A percentile compares a stretch with the other conserved stretches of the same genome.
Evolutionary conservation across 495 filamentous ascomycete species (phyloP).

Genomic region (Podospora bellae-mahoneyi): DNA sequence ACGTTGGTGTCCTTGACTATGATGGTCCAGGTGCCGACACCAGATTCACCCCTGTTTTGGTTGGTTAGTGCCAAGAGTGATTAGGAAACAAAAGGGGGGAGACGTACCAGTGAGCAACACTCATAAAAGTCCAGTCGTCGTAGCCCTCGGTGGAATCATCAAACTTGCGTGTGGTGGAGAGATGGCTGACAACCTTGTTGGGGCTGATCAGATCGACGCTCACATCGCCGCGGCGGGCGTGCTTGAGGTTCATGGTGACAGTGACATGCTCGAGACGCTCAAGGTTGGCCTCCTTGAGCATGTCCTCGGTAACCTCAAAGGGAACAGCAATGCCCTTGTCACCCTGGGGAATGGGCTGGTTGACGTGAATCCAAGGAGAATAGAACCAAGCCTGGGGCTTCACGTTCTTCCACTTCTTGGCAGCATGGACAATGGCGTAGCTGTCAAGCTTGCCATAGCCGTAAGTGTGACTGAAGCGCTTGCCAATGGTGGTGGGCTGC

Average conservation of each 20-base stretch:
- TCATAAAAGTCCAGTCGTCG: conserved; percentile 98
- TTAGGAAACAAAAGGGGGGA: not conserved
- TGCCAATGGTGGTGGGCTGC: conserved; percentile 74
- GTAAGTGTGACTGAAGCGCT: conserved; percentile 87
- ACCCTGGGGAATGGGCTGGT: conserved; percentile 82
- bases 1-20: conserved; percentile 80
- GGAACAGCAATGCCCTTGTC: conserved; percentile 70
- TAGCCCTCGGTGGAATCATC: conserved; percentile 72
- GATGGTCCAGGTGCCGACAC: conserved; percentile 84
- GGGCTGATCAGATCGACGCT: conserved; percentile 91
- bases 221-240: conserved; percentile 81
- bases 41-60: conserved; percentile 72
- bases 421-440: conserved; percentile 78
- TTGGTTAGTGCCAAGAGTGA: conserved; percentile 21
- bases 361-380: conserved; percentile 88
- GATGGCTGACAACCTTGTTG: conserved; percentile 73
- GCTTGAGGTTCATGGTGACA: conserved; percentile 92
- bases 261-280: conserved; percentile 89
- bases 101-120: conserved; percentile 86
- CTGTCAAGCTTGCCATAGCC: conserved; percentile 94
- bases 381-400: conserved; percentile 98
- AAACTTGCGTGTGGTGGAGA: conserved; percentile 65
- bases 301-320: conserved; percentile 72
- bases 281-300: conserved; percentile 77
- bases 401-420: conserved; percentile 79